Percentiles rank a stretch among this genome's conserved stretches.
Evolutionary conservation across 208 protist genomes (phyloP).

Genomic region (Wallacemonas collosoma): DNA sequence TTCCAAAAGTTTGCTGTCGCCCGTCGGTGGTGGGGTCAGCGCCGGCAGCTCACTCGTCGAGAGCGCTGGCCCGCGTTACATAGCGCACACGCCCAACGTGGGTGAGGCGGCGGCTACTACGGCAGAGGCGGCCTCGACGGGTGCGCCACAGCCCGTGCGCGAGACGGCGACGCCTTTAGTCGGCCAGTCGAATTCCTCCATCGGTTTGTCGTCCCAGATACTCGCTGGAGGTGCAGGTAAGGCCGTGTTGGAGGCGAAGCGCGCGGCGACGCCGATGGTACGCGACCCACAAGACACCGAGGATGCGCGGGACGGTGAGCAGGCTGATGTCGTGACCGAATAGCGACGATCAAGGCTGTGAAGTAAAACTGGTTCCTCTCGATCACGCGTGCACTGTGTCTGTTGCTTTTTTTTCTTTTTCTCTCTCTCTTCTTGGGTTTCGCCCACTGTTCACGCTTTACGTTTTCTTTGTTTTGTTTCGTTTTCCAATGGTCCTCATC

Average conservation of each 20-base stretch:
- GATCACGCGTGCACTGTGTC: background rate
- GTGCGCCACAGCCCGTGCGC: too few relatives aligned
- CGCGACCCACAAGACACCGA: background rate
- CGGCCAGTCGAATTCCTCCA: background rate
- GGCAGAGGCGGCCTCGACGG: background rate
- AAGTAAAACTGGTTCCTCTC: background rate
- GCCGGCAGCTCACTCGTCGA: constrained; percentile 2
- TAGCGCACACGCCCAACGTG: constrained; percentile 19
- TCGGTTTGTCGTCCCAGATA: constrained; percentile 6
- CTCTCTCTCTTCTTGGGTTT: constrained; percentile 16
- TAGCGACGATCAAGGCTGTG: background rate
- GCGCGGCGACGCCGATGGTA: background rate
- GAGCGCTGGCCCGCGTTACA: constrained; percentile 14
- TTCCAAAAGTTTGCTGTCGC: too few relatives aligned
- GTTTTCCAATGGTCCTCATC: constrained; percentile 2
- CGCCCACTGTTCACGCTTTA: background rate
- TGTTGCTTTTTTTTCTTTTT: constrained; percentile 6
- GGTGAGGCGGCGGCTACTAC: background rate
- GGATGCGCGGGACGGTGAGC: background rate
- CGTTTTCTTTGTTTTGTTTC: constrained; percentile 26
- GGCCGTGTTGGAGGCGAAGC: constrained; percentile 28
- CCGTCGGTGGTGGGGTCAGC: background rate
- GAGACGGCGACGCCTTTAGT: background rate
- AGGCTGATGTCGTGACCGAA: constrained; percentile 2
- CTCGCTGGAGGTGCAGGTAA: constrained; percentile 27